A percentile compares a stretch with the other conserved stretches of the same genome.
Evolutionary conservation across 352 stramenopile species (phyloP).

Genomic region (Phytophthora ramorum): DNA sequence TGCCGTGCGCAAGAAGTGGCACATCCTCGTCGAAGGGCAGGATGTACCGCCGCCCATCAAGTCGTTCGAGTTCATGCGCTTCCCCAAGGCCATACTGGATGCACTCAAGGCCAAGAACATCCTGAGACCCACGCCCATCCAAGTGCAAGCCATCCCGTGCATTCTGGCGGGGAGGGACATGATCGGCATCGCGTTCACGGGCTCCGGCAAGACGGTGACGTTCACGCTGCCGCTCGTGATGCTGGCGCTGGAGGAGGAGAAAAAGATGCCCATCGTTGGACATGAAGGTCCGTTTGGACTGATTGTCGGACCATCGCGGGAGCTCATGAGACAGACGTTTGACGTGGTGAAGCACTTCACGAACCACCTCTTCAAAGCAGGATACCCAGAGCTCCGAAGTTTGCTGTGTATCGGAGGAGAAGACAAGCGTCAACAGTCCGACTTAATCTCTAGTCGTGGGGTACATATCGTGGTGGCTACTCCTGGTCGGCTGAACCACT

Average conservation of each 20-base stretch:
- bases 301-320: slow-evolving; percentile 96
- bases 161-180: slow-evolving; percentile 97
- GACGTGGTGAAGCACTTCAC: slow-evolving; percentile 97
- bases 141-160: slow-evolving; percentile 98
- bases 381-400: slow-evolving; percentile 88
- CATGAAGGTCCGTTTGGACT: slow-evolving; percentile 97
- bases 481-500: slow-evolving; percentile 96
- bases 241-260: slow-evolving; percentile 96
- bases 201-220: slow-evolving; percentile 98
- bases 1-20: slow-evolving; percentile 96
- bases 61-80: slow-evolving; percentile 98
- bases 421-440: slow-evolving; percentile 93
- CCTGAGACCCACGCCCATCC: slow-evolving; percentile 96
- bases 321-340: slow-evolving; percentile 98
- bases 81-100: slow-evolving; percentile 93
- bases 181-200: slow-evolving; percentile 99
- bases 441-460: slow-evolving; percentile 85
- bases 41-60: slow-evolving; percentile 97
- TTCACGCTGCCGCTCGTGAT: slow-evolving; percentile 98
- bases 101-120: slow-evolving; percentile 97
- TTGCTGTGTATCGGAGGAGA: slow-evolving; percentile 97
- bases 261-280: slow-evolving; percentile 93
- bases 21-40: slow-evolving; percentile 97
- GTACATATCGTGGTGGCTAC: slow-evolving; percentile 98
- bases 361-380: slow-evolving; percentile 65